phyloP scores from a whole-genome alignment of 2,329 filamentous ascomycete genomes.

The Annulohypoxylon truncatum region DNA sequence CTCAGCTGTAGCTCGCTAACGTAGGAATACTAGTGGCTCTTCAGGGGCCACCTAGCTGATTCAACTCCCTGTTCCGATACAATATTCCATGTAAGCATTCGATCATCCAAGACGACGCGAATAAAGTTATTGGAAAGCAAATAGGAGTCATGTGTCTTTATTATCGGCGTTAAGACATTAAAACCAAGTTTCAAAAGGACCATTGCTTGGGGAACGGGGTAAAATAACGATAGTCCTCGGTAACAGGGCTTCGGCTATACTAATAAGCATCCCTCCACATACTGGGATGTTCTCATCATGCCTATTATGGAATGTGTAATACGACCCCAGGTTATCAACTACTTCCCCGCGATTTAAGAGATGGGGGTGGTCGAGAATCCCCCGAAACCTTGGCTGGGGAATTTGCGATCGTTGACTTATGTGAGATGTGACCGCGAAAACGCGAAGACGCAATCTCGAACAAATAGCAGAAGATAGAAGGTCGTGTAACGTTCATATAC shows the following conservation, averaged over 20 bases:
- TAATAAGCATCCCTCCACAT: slow-evolving; percentile 20
- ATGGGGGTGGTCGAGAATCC: slow-evolving; percentile 24
- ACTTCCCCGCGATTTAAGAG: slow-evolving; percentile 31
- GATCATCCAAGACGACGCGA: not conserved
- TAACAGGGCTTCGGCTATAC: slow-evolving; percentile 20
- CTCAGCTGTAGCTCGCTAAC: not conserved
- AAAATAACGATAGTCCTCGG: slow-evolving; percentile 18
- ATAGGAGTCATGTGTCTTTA: not conserved
- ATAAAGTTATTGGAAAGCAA: not conserved
- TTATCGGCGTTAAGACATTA: not conserved
- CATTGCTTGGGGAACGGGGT: slow-evolving; percentile 7
- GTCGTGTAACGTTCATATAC: slow-evolving; percentile 22
- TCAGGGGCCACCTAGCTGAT: not conserved
- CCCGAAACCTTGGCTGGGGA: slow-evolving; percentile 27
- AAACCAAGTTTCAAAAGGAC: slow-evolving; percentile 1
- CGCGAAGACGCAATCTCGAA: slow-evolving; percentile 1
- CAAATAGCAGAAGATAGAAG: slow-evolving; percentile 5
- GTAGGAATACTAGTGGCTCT: not conserved
- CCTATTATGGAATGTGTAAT: slow-evolving; percentile 23
- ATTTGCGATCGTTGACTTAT: slow-evolving; percentile 6
- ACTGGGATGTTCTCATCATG: slow-evolving; percentile 16
- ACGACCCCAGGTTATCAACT: slow-evolving; percentile 13
- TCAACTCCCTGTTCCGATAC: not conserved
- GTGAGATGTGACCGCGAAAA: slow-evolving; percentile 13
- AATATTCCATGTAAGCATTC: not conserved